Evolutionary conservation across 1,139 yeast species (phyloP), one percentile per base, ranked within the genome.

Genomic region (Hyphopichia fennica): DNA sequence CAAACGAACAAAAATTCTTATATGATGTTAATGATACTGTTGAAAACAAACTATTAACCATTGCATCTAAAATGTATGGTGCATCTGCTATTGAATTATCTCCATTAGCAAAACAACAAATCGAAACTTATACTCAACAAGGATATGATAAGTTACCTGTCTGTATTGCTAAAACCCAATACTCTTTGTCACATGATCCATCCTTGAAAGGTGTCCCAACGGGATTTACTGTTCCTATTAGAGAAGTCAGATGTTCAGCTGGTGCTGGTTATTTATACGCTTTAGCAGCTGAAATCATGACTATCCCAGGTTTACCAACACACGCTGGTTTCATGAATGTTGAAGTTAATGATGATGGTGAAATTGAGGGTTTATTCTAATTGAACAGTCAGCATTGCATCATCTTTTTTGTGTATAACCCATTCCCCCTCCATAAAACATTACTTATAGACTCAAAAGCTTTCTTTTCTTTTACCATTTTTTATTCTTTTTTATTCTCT

Each of bases 231-330:
- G 81, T 86, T 62, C 93, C 95, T 46, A 82, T 86, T 50, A 77
- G 90, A 67, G 95, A 86, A 56, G 84, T 86, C 41, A 81, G 88
- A 66, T 82, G 87, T 47, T 82, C 88, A 40, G 84, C 87, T 44
- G 93, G 95, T 64, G 93, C 93, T 39, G 93, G 93, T 4, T 86
- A 86, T 61, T 72, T 86, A 60, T 86, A 85, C 57, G 95, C 93
- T 1, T 71, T 86, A 53, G 91, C 93, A 19, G 91, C 88, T 39
- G 89, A 86, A 61, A 86, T 86, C 51, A 85, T 82, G 81, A 86
- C 95, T 27, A 86, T 86, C 56, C 95, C 95, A 34, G 93, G 95
- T 43, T 74, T 86, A 57, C 85, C 93, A 45, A 85, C 93, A 11
- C 86, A 84, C 62, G 85, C 88, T 45, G 93, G 93, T 31, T 86